Base-by-base conservation (phyloP, 78 protist species). In the Pigoraptor vietnamica region DNA sequence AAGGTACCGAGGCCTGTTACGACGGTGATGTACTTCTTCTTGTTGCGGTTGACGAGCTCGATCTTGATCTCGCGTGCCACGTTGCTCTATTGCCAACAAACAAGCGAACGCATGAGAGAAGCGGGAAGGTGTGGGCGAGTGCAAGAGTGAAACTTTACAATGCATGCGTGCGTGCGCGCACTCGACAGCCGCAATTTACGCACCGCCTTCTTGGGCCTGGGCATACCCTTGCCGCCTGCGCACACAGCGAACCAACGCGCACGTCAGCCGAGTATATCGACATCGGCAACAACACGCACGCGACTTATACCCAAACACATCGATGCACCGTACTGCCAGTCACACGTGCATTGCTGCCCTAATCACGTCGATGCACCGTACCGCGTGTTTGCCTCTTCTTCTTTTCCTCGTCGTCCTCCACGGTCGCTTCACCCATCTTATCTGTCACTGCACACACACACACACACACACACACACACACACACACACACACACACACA, bases 21-120 rank as follows among this genome's bases (percentile, higher is more conserved):
- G 40, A 40, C 86, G 40, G 91, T 90, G 36, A 56, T 55, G 86
- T 33, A 90, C 56, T 90, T 90, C 34, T 56, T n/a, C 86, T 55
- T 55, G 81, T 56, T 56, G 1, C 91, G 83, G 34, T 90, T 55
- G 21, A 25, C n/a, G 84, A 79, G 84, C 21, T 14, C 32, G n/a
- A 79, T 79, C 34, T 14, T 79, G n/a, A 79, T 48, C 84, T 79
- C 32, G 35, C 84, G 21, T 25, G 23, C 6, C 10, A 25, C 34
- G 34, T 79, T 79, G 34, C 67, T 48, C 67, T 21, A 48, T 48
- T 48, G 67, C 6, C 67, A 48, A 48, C 67, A 48, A 48, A 14
- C 67, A 48, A 48, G 14, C 67, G 14, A 48, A 48, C 67, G 6
- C 67, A 48, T 14, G 14, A 48, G 67, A 48, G 29, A 48, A 6